A percentile compares a stretch with the other conserved stretches of the same genome.
phyloP scores from a whole-genome alignment of 2,329 filamentous ascomycete species.

The Botryotinia convoluta region DNA sequence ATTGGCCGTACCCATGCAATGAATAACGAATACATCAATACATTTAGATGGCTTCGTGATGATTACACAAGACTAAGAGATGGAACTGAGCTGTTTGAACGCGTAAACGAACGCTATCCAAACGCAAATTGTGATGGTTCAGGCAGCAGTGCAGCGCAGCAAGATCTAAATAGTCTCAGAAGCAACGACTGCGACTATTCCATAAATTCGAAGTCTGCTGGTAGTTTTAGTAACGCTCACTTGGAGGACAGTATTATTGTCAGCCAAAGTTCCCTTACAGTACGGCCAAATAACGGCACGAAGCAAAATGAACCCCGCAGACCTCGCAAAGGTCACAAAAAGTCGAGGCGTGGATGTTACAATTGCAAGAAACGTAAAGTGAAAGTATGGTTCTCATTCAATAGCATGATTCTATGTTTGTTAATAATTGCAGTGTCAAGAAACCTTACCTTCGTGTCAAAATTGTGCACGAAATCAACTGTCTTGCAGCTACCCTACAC shows the following conservation, averaged over 20 bases:
- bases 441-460: slow-evolving; percentile 4
- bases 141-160: background rate
- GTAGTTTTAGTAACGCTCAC: rapidly evolving
- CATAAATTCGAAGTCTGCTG: background rate
- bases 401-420: background rate
- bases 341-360: slow-evolving; percentile 8
- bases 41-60: background rate
- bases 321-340: slow-evolving; percentile 2
- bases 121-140: background rate
- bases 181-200: background rate
- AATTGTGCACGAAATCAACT: slow-evolving; percentile 1
- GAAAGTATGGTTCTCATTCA: background rate
- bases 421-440: background rate
- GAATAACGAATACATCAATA: background rate
- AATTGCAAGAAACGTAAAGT: slow-evolving; percentile 11
- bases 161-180: background rate
- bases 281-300: background rate
- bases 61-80: background rate
- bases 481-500: background rate
- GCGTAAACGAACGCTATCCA: background rate
- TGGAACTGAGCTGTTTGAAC: background rate
- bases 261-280: background rate
- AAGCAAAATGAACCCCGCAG: background rate
- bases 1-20: background rate
- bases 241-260: background rate